These are phyloP conservation scores for Macadamia tetraphylla DNA, from an alignment of 164 flowering plant genomes.

Conservation along the genomic window DNA sequence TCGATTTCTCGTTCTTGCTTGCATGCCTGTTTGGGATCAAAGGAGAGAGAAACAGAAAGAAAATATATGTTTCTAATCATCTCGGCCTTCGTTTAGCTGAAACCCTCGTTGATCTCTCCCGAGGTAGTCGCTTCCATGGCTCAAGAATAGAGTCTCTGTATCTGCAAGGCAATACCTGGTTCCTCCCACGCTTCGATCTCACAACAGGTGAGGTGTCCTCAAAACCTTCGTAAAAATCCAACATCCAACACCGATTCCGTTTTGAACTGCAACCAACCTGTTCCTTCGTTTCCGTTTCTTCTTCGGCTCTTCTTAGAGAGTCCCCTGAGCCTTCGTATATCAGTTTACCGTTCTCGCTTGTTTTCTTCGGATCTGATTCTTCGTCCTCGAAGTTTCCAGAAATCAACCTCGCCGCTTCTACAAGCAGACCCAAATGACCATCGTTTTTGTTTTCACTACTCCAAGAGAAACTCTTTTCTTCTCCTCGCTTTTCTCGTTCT, in stretches of 20 bases:
- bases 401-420: constrained; percentile 40
- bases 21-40: not conserved
- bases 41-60: too few relatives aligned
- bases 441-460: constrained; percentile 5
- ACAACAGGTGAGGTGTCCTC: constrained; percentile 43
- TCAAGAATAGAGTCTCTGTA: constrained; percentile 53
- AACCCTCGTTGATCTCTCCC: constrained; percentile 13
- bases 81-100: constrained; percentile 10
- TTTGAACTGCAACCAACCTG: not conserved
- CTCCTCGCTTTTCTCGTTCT: not conserved
- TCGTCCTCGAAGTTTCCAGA: constrained; percentile 25
- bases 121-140: constrained; percentile 28
- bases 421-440: constrained; percentile 28
- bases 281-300: not conserved
- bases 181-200: constrained; percentile 47
- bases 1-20: constrained; percentile 1
- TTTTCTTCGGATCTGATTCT: constrained; percentile 4
- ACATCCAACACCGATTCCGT: constrained; percentile 10
- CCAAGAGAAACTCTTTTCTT: not conserved
- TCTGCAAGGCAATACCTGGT: constrained; percentile 38
- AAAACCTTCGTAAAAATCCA: constrained; percentile 18
- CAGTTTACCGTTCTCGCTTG: not conserved
- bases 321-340: not conserved
- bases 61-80: not conserved
- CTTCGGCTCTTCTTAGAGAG: not conserved